Conservation (phyloP, 2,329 filamentous ascomycete genomes). For the Domatiomyces catenatus region DNA sequence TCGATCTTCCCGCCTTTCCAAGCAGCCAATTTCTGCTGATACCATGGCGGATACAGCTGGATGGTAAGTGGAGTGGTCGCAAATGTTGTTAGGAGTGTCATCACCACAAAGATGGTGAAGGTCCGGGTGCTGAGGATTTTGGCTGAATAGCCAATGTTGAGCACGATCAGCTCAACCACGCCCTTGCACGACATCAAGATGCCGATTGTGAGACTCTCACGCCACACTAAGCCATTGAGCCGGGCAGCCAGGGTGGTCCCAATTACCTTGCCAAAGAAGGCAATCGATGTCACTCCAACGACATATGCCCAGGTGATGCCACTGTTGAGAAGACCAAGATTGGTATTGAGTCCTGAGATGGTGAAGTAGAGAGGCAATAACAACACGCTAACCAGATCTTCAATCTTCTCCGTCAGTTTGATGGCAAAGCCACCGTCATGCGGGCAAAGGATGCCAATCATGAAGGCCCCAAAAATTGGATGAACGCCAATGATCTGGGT, state of each 20-base stretch:
- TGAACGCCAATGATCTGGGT: conserved; percentile 85
- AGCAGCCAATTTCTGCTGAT: conserved; percentile 55
- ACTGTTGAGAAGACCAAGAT: conserved; percentile 66
- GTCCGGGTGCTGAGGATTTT: conserved; percentile 64
- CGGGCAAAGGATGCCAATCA: conserved; percentile 77
- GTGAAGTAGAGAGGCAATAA: conserved; percentile 90
- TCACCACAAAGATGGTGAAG: conserved; percentile 89
- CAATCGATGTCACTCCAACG: conserved; percentile 62
- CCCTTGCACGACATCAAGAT: conserved; percentile 94
- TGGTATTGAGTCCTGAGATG: conserved; percentile 73
- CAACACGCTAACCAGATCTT: conserved; percentile 71
- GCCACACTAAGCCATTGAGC: conserved; percentile 65
- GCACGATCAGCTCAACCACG: conserved; percentile 82
- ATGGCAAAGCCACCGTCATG: conserved; percentile 52
- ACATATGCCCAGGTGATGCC: conserved; percentile 85
- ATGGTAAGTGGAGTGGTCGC: conserved; percentile 63
- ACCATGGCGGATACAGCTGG: conserved; percentile 60
- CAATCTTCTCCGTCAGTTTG: conserved; percentile 80
- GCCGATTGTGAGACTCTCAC: conserved; percentile 77
- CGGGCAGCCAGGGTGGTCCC: conserved; percentile 69
- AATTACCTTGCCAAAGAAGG: conserved; percentile 70
- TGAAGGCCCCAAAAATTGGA: conserved; percentile 84
- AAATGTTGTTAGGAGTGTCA: conserved; percentile 79
- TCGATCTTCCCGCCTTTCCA: conserved; percentile 81
- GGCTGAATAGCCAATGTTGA: conserved; percentile 68